Evolutionary conservation across 352 stramenopile species (phyloP).

Genomic region (Globisporangium abappressorium): DNA sequence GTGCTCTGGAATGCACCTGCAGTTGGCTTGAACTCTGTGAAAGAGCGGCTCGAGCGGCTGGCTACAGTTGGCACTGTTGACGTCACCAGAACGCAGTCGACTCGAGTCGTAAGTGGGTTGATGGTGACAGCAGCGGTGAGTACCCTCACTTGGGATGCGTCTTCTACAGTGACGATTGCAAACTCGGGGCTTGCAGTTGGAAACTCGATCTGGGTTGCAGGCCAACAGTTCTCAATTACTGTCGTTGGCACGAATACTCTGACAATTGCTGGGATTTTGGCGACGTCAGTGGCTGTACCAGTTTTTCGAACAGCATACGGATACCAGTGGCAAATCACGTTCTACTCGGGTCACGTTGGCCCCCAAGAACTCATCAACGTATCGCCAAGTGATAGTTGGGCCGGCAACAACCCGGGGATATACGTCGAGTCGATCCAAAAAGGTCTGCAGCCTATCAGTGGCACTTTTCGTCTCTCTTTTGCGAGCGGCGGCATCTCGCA

Average conservation of each 20-base stretch:
- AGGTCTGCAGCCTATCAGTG: constrained; percentile 90
- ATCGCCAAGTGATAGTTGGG: constrained; percentile 88
- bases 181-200: constrained; percentile 19
- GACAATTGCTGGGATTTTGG: constrained; percentile 18
- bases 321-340: constrained; percentile 78
- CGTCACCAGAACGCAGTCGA: constrained; percentile 44
- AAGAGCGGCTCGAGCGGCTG: constrained; percentile 61
- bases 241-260: constrained; percentile 7
- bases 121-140: constrained; percentile 31
- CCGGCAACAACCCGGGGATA: constrained; percentile 91
- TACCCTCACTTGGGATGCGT: constrained; percentile 29
- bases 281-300: constrained; percentile 37
- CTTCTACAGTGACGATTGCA: constrained; percentile 25
- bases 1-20: constrained; percentile 62
- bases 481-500: constrained; percentile 66
- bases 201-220: constrained; percentile 60
- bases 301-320: constrained; percentile 69
- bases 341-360: constrained; percentile 69
- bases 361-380: constrained; percentile 88
- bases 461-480: constrained; percentile 86
- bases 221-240: constrained; percentile 33
- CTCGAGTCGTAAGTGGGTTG: constrained; percentile 35
- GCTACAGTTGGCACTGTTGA: constrained; percentile 63
- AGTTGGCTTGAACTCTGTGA: constrained; percentile 59
- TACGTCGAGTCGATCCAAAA: constrained; percentile 70